phyloP scores from a whole-genome alignment of 2,329 filamentous ascomycete species.

The Trichoderma pleuroti region DNA sequence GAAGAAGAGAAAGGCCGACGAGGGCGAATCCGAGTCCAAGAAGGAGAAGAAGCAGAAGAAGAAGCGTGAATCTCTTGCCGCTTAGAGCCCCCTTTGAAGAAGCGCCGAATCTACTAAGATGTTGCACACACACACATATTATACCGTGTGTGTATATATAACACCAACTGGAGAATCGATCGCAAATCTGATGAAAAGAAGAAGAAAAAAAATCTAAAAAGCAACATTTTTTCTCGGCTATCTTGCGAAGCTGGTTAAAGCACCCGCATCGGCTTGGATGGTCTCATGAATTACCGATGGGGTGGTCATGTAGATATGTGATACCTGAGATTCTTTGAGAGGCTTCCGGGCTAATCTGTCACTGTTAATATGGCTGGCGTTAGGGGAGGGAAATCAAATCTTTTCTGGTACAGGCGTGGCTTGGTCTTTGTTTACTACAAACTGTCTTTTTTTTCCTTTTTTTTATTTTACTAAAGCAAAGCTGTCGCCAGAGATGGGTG shows the following conservation, averaged over 20 bases:
- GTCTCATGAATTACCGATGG: conserved; percentile 4
- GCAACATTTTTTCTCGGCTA: conserved; percentile 9
- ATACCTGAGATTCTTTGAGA: conserved; percentile 32
- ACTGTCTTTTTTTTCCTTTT: conserved; percentile 16
- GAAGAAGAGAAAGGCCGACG: conserved; percentile 73
- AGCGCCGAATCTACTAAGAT: not conserved
- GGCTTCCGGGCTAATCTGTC: conserved; percentile 25
- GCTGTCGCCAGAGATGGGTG: not conserved
- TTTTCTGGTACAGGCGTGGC: conserved; percentile 32
- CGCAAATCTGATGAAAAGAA: not conserved
- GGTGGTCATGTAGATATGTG: conserved; percentile 25
- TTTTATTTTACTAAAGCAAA: conserved; percentile 18
- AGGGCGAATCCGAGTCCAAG: conserved; percentile 57
- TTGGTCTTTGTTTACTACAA: conserved; percentile 26
- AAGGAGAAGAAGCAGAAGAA: conserved; percentile 56
- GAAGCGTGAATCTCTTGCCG: conserved; percentile 39
- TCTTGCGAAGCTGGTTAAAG: conserved; percentile 6
- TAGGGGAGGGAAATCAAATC: conserved; percentile 30
- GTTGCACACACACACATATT: not conserved
- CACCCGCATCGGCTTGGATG: conserved; percentile 14
- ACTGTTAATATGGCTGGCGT: conserved; percentile 31
- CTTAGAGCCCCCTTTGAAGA: conserved; percentile 27
- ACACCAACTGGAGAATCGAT: not conserved
- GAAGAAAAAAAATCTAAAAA: not conserved
- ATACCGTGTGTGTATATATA: not conserved